Evolutionary conservation across 805 yeast species (phyloP), one percentile per base, ranked within the genome.

Genomic region (Wickerhamiella cacticola): DNA sequence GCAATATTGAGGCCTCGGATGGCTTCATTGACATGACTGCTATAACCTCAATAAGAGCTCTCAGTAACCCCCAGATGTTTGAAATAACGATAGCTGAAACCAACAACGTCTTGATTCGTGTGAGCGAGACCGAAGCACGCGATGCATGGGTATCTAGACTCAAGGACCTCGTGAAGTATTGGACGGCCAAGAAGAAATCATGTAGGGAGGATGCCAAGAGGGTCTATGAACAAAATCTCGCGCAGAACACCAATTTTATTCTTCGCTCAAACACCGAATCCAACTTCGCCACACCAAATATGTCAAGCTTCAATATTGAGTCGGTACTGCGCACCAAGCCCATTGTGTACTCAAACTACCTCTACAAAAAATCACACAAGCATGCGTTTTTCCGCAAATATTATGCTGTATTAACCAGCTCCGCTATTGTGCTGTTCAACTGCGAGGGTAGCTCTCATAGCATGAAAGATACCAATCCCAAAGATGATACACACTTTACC

Each of bases 301-400:
- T 35, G 25, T 19, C 41, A 7, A 33, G 34, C 12, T 44, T 44
- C 23, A 23, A 22, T 19, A 35, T 35, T 19, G 41, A 35, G 35
- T 16, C 35, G 8, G n/a, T 21, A 3, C 9, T 26, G 34, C 41
- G 39, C 21, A 35, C 47, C 2, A 16, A 25, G 34, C 2, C 80
- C 9, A 63, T 88, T 2, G 64, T 80, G 19, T 70, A 70, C 64
- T 72, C 77, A 50, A 96, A 96, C 0, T 62, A 68, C 26, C 60
- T 89, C 22, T 87, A 74, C 58, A 77, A 77, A 53, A 88, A 87
- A 56, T 70, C 76, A 2, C 76, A 74, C 50, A 83, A 78, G 58
- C 87, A 81, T 58, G 63, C 84, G 1, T 69, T 75, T 29, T 89
- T 88, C 63, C 65, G 63, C 40, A 75, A 74, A 50, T 76, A 65